Conservation (phyloP, 495 filamentous ascomycete species). For the Hypoxylon perforatum region DNA sequence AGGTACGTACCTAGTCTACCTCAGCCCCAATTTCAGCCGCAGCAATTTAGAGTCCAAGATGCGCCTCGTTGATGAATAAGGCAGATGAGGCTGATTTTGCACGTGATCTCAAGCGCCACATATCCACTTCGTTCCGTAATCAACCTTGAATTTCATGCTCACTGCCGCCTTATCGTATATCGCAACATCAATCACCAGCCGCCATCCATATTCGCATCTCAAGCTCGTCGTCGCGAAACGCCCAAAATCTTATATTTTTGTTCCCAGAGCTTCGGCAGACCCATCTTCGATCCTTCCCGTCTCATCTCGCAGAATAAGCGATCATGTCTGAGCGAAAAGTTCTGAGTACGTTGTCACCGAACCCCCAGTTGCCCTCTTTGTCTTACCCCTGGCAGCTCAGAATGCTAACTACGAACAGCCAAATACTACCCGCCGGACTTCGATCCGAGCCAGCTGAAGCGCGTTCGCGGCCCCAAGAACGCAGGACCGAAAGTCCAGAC, state of each 20-base stretch:
- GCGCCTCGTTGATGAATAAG: conserved; percentile 23
- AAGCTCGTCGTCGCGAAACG: conserved; percentile 2
- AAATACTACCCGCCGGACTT: conserved; percentile 98
- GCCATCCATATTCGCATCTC: conserved; percentile 13
- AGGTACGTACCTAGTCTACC: conserved; percentile 12
- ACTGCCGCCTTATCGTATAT: conserved; percentile 4
- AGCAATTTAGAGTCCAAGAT: conserved; percentile 9
- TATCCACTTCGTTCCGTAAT: conserved; percentile 1
- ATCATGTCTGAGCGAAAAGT: conserved; percentile 96
- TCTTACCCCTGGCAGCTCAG: conserved; percentile 4
- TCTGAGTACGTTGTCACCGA: conserved; percentile 59
- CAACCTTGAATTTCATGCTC: neutral
- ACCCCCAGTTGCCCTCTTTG: conserved; percentile 67
- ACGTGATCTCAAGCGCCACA: conserved; percentile 29
- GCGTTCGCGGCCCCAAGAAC: conserved; percentile 71
- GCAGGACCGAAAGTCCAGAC: conserved; percentile 84
- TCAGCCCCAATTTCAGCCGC: conserved; percentile 35
- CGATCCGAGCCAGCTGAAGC: conserved; percentile 84
- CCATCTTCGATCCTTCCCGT: neutral
- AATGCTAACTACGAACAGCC: conserved; percentile 31
- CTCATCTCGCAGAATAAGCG: conserved; percentile 25
- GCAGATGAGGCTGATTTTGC: conserved; percentile 23
- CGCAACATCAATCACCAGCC: neutral
- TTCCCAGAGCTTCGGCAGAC: neutral
- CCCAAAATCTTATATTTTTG: neutral